These are phyloP conservation scores for Cochlearia excelsa DNA, from an alignment of 345 rosid species.

Conservation along the genomic window DNA sequence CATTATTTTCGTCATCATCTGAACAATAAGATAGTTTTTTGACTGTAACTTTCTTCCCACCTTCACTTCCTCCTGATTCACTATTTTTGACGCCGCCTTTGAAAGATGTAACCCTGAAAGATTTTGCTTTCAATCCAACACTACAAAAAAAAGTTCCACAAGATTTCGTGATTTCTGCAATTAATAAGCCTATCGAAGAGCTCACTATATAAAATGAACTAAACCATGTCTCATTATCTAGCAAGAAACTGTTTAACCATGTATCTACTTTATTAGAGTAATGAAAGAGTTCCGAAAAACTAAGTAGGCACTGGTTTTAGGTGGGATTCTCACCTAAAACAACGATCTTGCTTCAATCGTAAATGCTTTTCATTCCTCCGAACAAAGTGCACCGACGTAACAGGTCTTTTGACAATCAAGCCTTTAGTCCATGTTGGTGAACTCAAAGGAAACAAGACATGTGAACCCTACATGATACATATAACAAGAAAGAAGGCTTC, in stretches of 20 bases:
- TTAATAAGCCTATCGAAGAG: slow-evolving; percentile 4
- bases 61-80: slow-evolving; percentile 51
- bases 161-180: slow-evolving; percentile 21
- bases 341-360: slow-evolving; percentile 39
- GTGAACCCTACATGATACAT: slow-evolving; percentile 57
- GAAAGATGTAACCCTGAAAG: slow-evolving; percentile 66
- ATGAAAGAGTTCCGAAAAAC: slow-evolving; percentile 1
- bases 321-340: slow-evolving; percentile 45
- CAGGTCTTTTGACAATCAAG: slow-evolving; percentile 41
- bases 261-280: slow-evolving; percentile 3
- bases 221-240: slow-evolving; percentile 15
- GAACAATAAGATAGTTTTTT: slow-evolving; percentile 60
- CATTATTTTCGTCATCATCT: slow-evolving; percentile 55
- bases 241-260: not conserved
- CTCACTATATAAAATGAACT: not conserved
- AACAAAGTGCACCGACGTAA: slow-evolving; percentile 41
- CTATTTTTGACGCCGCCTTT: slow-evolving; percentile 64
- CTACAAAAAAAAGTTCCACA: slow-evolving; percentile 36
- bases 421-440: slow-evolving; percentile 62
- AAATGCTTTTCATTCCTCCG: slow-evolving; percentile 47
- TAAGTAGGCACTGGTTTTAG: not conserved
- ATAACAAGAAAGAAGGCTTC: slow-evolving; percentile 19
- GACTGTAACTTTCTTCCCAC: slow-evolving; percentile 51
- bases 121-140: slow-evolving; percentile 47
- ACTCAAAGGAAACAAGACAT: slow-evolving; percentile 50